phyloP scores from a whole-genome alignment of 208 protist species.

The Trypanosoma melophagium region DNA sequence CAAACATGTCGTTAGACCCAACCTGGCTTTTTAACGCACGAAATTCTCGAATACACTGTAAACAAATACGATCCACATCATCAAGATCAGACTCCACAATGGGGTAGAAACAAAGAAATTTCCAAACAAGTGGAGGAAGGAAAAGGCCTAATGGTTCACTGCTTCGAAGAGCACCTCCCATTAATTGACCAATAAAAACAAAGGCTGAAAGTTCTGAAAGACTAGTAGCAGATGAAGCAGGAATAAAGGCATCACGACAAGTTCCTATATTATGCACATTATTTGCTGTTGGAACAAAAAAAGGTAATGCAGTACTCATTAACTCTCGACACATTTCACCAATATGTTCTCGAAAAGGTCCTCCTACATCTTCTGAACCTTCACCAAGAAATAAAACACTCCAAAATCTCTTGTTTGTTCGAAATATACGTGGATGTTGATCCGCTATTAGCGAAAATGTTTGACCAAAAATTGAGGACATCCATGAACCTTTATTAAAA shows the following conservation, averaged over 20 bases:
- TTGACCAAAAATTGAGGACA: slow-evolving; percentile 87
- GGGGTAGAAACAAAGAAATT: slow-evolving; percentile 67
- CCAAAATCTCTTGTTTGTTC: slow-evolving; percentile 87
- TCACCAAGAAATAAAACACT: slow-evolving; percentile 90
- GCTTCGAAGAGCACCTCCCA: slow-evolving; percentile 93
- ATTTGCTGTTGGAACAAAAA: slow-evolving; percentile 93
- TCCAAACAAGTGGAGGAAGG: slow-evolving; percentile 92
- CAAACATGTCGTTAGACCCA: slow-evolving; percentile 56
- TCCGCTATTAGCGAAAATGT: slow-evolving; percentile 70
- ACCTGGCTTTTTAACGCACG: slow-evolving; percentile 36
- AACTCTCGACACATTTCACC: slow-evolving; percentile 92
- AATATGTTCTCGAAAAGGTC: slow-evolving; percentile 91
- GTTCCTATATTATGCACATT: slow-evolving; percentile 81
- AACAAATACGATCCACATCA: slow-evolving; percentile 78
- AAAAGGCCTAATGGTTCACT: slow-evolving; percentile 90
- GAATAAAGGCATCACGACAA: slow-evolving; percentile 88
- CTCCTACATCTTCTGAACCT: slow-evolving; percentile 93
- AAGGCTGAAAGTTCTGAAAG: slow-evolving; percentile 69
- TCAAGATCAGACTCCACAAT: slow-evolving; percentile 74
- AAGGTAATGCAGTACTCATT: slow-evolving; percentile 70
- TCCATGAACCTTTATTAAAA: slow-evolving; percentile 35
- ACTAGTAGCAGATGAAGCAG: slow-evolving; percentile 63
- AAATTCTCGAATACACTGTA: slow-evolving; percentile 87
- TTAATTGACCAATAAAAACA: slow-evolving; percentile 92
- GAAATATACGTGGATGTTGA: slow-evolving; percentile 79